These are phyloP conservation scores for Triticum timopheevii DNA, from an alignment of 176 grass and related monocot species.

Conservation along the genomic window DNA sequence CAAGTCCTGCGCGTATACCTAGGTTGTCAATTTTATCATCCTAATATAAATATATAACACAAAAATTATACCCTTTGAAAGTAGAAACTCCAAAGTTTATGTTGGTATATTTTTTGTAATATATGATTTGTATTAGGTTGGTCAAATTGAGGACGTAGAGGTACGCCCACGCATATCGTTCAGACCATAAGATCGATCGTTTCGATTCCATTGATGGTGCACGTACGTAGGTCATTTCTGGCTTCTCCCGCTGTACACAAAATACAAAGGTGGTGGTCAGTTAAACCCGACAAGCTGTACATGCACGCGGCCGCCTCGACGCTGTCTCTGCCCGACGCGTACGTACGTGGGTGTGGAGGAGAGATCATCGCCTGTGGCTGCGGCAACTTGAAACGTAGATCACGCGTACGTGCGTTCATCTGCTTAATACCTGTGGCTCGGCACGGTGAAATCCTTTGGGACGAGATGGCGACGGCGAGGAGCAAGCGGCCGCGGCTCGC, in stretches of 20 bases:
- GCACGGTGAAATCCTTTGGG: background rate
- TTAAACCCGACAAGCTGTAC: background rate
- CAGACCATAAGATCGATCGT: background rate
- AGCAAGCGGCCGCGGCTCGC: background rate
- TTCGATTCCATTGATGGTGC: background rate
- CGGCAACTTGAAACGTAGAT: background rate
- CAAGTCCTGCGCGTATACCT: too few species aligned
- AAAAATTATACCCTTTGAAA: too few species aligned
- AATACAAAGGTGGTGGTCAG: background rate
- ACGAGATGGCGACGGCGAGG: background rate
- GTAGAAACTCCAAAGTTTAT: too few species aligned
- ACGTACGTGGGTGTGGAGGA: too few species aligned
- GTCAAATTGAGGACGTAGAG: too few species aligned
- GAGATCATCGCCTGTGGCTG: too few species aligned
- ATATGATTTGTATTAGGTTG: too few species aligned
- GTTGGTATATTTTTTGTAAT: too few species aligned
- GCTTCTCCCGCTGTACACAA: background rate
- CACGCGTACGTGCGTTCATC: background rate
- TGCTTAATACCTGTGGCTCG: background rate
- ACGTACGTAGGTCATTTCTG: background rate
- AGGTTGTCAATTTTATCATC: too few species aligned
- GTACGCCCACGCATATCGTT: background rate
- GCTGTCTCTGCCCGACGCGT: too few species aligned
- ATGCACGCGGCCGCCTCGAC: too few species aligned
- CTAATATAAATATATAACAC: too few species aligned